These are phyloP conservation scores for Echinochloa phyllopogon DNA, from an alignment of 176 grass and related monocot genomes.

Conservation along the genomic window DNA sequence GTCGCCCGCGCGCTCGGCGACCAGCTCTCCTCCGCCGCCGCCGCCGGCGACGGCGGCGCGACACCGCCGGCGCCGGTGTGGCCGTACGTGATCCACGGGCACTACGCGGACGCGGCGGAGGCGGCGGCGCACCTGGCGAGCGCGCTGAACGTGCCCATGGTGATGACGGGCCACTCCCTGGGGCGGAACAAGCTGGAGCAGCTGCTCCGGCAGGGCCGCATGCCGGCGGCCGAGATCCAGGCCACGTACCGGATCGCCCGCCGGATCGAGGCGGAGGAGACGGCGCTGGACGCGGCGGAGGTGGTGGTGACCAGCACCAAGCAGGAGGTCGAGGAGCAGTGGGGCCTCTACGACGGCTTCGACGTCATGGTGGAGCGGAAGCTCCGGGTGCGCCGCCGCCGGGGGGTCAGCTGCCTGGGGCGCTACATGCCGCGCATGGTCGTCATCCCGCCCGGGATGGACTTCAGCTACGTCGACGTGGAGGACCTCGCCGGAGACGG, in stretches of 20 bases:
- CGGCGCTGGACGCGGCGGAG: constrained; percentile 71
- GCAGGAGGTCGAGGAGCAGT: constrained; percentile 98
- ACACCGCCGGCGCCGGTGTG: constrained; percentile 39
- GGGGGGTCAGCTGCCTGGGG: constrained; percentile 79
- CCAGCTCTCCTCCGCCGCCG: constrained; percentile 24
- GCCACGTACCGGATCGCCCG: constrained; percentile 71
- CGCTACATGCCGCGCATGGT: constrained; percentile 93
- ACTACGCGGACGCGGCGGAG: constrained; percentile 95
- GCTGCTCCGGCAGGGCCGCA: constrained; percentile 68
- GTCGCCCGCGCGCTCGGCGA: constrained; percentile 78
- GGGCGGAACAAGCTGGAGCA: constrained; percentile 98
- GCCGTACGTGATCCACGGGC: constrained; percentile 90
- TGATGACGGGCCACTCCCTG: constrained; percentile 94
- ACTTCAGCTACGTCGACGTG: constrained; percentile 87
- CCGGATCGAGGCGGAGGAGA: constrained; percentile 85
- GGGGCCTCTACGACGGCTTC: constrained; percentile 93
- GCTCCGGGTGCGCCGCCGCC: constrained; percentile 66
- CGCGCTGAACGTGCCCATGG: constrained; percentile 83
- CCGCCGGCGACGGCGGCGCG: background rate
- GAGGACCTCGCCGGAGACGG: constrained; percentile 59
- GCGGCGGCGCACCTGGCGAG: constrained; percentile 67
- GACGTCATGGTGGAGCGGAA: constrained; percentile 80
- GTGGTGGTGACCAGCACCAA: constrained; percentile 92
- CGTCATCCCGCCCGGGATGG: constrained; percentile 94
- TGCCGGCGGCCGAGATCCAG: constrained; percentile 70